These are phyloP conservation scores for Blastocystis hominis DNA, from an alignment of 352 stramenopile genomes.

Conservation along the genomic window DNA sequence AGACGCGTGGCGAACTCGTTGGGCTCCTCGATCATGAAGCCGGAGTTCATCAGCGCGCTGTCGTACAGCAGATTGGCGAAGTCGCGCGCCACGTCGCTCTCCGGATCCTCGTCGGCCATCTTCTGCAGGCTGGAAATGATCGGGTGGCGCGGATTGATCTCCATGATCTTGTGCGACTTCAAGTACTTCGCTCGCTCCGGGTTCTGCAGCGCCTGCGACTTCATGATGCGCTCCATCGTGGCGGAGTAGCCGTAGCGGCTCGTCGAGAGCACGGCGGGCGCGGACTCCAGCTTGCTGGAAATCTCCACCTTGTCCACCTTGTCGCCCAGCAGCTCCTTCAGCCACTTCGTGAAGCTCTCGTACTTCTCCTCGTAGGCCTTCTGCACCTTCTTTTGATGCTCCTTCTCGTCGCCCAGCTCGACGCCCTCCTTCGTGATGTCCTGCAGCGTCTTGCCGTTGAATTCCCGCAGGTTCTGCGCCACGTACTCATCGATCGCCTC, in stretches of 20 bases:
- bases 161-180: slow-evolving; percentile 81
- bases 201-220: slow-evolving; percentile 87
- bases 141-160: slow-evolving; percentile 96
- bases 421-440: too few species aligned
- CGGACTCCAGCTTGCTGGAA: slow-evolving; percentile 81
- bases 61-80: slow-evolving; percentile 92
- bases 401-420: slow-evolving; percentile 94
- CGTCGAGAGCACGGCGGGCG: slow-evolving; percentile 87
- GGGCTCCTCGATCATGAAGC: slow-evolving; percentile 85
- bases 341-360: slow-evolving; percentile 82
- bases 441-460: slow-evolving; percentile 85
- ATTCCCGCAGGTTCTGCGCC: slow-evolving; percentile 80
- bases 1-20: slow-evolving; percentile 83
- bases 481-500: slow-evolving; percentile 97
- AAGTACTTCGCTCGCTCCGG: slow-evolving; percentile 63
- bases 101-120: slow-evolving; percentile 63
- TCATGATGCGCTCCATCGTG: slow-evolving; percentile 99
- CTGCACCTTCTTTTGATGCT: slow-evolving; percentile 80
- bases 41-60: slow-evolving; percentile 87
- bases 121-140: slow-evolving; percentile 89
- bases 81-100: slow-evolving; percentile 77
- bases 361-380: slow-evolving; percentile 92
- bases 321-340: too few species aligned
- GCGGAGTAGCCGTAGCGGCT: slow-evolving; percentile 90
- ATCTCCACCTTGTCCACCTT: slow-evolving; percentile 88